Evolutionary conservation across 805 yeast species (phyloP).

Genomic region (Myxozyma nipponensis): DNA sequence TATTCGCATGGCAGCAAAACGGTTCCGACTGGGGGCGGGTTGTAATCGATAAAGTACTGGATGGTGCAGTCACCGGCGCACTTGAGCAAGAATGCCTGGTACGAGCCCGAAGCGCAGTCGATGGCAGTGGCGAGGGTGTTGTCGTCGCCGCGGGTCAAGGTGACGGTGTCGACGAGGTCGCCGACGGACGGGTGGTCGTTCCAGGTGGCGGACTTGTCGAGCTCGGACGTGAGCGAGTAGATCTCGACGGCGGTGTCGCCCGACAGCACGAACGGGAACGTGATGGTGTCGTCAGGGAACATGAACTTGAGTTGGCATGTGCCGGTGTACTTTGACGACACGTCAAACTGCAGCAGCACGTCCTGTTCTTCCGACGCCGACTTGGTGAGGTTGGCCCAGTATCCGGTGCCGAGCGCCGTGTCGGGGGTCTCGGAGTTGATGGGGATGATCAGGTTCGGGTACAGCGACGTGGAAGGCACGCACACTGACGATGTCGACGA

Average conservation of each 20-base stretch:
- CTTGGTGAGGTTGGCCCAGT: slow-evolving; percentile 28
- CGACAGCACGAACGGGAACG: slow-evolving; percentile 25
- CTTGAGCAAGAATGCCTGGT: slow-evolving; percentile 21
- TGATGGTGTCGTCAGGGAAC: slow-evolving; percentile 24
- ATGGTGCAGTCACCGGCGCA: slow-evolving; percentile 24
- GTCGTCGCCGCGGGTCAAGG: slow-evolving; percentile 20
- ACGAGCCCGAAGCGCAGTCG: slow-evolving; percentile 17
- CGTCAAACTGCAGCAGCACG: slow-evolving; percentile 24
- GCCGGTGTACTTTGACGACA: slow-evolving; percentile 18
- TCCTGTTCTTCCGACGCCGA: slow-evolving; percentile 22
- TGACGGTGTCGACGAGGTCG: slow-evolving; percentile 21
- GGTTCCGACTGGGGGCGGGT: slow-evolving; percentile 28
- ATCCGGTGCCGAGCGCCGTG: slow-evolving; percentile 25
- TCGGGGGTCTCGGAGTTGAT: slow-evolving; percentile 24
- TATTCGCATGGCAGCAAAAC: slow-evolving; percentile 24
- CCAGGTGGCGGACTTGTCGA: slow-evolving; percentile 20
- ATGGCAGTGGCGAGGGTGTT: slow-evolving; percentile 10
- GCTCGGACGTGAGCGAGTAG: slow-evolving; percentile 11
- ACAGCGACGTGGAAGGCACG: slow-evolving; percentile 20
- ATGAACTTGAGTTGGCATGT: slow-evolving; percentile 23
- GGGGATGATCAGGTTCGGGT: slow-evolving; percentile 27
- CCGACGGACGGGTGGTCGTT: slow-evolving; percentile 23
- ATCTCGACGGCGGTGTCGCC: slow-evolving; percentile 25
- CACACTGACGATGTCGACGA: slow-evolving; percentile 20
- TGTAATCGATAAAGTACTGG: slow-evolving; percentile 27